Percentiles rank a stretch among this genome's conserved stretches.
Conservation (phyloP, 768 basidiomycete species). For the Cystobasidiopsis lactophilus region DNA sequence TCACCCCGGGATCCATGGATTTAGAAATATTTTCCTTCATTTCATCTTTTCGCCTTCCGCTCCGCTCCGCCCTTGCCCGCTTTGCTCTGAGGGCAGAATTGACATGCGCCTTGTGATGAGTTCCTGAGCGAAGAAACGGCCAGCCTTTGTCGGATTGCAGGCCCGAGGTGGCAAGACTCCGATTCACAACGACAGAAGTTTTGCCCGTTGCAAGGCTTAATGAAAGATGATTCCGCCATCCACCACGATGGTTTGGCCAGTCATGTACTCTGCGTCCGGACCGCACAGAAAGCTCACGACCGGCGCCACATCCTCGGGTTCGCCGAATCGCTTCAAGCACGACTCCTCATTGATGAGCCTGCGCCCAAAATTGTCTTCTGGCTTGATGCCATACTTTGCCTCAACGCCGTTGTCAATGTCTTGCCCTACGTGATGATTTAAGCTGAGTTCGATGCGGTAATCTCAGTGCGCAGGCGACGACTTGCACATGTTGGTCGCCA, state of each 20-base stretch:
- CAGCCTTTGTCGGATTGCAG: too few relatives aligned
- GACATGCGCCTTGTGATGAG: too few relatives aligned
- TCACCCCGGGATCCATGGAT: too few relatives aligned
- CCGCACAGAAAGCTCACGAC: constrained; percentile 8
- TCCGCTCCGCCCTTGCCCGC: too few relatives aligned
- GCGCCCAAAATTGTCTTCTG: neutral
- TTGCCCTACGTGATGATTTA: neutral
- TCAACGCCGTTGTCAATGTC: neutral
- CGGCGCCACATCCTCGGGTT: constrained; percentile 7
- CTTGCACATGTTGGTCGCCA: neutral
- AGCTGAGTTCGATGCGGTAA: neutral
- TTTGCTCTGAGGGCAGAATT: too few relatives aligned
- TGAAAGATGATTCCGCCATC: neutral
- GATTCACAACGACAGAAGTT: too few relatives aligned
- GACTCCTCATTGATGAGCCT: neutral
- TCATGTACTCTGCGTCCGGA: constrained; percentile 12
- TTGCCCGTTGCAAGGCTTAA: too few relatives aligned
- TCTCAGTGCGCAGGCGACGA: neutral
- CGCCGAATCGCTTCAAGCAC: neutral
- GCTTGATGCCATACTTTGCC: neutral
- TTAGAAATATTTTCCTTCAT: too few relatives aligned
- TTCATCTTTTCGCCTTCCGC: too few relatives aligned
- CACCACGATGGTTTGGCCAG: constrained; percentile 4
- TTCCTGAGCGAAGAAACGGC: too few relatives aligned
- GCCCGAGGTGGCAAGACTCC: too few relatives aligned